These are phyloP conservation scores for Lodderomyces beijingensis DNA, from an alignment of 1,139 yeast genomes.

Conservation along the genomic window DNA sequence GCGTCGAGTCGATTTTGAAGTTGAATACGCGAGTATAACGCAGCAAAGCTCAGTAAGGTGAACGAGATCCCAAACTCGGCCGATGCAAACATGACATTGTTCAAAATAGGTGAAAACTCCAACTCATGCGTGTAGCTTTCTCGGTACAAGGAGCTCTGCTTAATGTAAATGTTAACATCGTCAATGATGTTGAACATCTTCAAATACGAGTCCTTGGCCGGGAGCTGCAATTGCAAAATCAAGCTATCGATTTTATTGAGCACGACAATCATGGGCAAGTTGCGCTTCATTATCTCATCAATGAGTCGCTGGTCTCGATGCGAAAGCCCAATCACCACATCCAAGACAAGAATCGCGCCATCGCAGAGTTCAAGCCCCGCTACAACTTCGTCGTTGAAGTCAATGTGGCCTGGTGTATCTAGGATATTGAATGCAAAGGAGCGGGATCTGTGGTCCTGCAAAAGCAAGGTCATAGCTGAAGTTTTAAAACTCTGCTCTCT, in stretches of 20 bases:
- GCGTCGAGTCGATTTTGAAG: slow-evolving; percentile 43
- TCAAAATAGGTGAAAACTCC: slow-evolving; percentile 56
- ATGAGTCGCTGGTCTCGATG: slow-evolving; percentile 47
- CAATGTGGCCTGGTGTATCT: slow-evolving; percentile 91
- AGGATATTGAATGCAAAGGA: slow-evolving; percentile 60
- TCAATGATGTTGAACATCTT: slow-evolving; percentile 64
- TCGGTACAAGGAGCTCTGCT: slow-evolving; percentile 20
- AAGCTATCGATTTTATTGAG: slow-evolving; percentile 84
- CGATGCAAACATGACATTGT: slow-evolving; percentile 75
- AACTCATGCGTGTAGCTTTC: slow-evolving; percentile 23
- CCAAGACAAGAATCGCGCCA: slow-evolving; percentile 68
- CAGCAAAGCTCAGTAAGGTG: slow-evolving; percentile 61
- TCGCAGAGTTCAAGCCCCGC: slow-evolving; percentile 60
- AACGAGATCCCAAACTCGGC: slow-evolving; percentile 59
- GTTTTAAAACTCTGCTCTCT: slow-evolving; percentile 68
- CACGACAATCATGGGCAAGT: slow-evolving; percentile 54
- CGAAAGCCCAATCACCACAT: slow-evolving; percentile 78
- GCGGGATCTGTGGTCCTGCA: slow-evolving; percentile 52
- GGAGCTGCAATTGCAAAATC: slow-evolving; percentile 68
- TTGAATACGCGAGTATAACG: slow-evolving; percentile 38
- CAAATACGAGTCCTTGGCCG: slow-evolving; percentile 68
- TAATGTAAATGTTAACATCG: slow-evolving; percentile 53
- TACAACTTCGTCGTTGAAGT: slow-evolving; percentile 72
- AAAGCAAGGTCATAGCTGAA: slow-evolving; percentile 57
- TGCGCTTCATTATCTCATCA: slow-evolving; percentile 42